Percentiles rank a stretch among this genome's conserved stretches.
phyloP scores from a whole-genome alignment of 2,329 filamentous ascomycete genomes.

The Botrytis fragariae region DNA sequence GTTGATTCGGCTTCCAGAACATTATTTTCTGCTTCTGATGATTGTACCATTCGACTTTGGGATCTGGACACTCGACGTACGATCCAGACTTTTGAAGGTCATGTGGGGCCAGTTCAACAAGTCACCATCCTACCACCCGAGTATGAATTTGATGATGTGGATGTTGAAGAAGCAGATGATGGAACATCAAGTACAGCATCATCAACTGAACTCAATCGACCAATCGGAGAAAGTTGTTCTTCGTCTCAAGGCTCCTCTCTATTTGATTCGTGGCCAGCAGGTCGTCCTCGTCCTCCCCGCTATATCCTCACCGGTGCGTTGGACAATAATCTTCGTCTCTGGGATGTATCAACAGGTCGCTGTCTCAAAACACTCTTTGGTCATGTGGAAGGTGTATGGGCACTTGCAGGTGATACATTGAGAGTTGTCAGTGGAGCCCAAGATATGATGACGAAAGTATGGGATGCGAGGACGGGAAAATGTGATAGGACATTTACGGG shows the following conservation, averaged over 20 bases:
- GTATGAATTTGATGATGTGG: constrained; percentile 81
- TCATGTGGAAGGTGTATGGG: constrained; percentile 95
- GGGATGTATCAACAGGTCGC: constrained; percentile 79
- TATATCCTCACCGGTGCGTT: constrained; percentile 94
- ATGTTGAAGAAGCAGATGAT: constrained; percentile 55
- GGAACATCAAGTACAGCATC: constrained; percentile 39
- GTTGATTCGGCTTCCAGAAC: constrained; percentile 80
- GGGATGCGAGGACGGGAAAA: constrained; percentile 88
- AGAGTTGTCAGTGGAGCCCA: constrained; percentile 87
- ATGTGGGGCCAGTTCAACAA: constrained; percentile 94
- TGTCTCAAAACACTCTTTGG: constrained; percentile 94
- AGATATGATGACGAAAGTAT: constrained; percentile 92
- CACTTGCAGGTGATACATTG: constrained; percentile 81
- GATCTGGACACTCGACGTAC: constrained; percentile 81
- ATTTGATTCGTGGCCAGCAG: constrained; percentile 56
- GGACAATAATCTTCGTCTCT: constrained; percentile 87
- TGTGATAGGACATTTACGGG: constrained; percentile 92
- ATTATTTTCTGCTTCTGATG: constrained; percentile 89
- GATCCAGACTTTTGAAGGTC: constrained; percentile 76
- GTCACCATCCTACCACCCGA: constrained; percentile 79
- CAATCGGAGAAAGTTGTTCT: constrained; percentile 12
- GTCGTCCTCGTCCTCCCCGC: constrained; percentile 71
- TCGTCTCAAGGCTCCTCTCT: constrained; percentile 26
- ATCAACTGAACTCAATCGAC: constrained; percentile 6
- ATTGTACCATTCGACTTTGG: constrained; percentile 89